Conservation (phyloP, 495 filamentous ascomycete genomes). For the Annulohypoxylon stygium region DNA sequence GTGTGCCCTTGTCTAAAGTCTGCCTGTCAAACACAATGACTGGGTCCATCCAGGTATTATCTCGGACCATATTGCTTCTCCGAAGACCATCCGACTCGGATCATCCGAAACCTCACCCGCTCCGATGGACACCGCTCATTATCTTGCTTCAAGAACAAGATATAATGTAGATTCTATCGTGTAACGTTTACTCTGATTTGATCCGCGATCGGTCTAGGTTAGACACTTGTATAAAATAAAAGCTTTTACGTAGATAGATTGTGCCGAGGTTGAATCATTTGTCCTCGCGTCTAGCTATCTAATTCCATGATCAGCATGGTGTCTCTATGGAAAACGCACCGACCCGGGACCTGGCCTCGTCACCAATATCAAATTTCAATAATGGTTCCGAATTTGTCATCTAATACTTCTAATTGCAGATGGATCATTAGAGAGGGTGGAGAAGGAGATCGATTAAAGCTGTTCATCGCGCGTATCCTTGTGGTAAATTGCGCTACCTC, state of each 20-base stretch:
- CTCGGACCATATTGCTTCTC: not conserved
- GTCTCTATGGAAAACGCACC: too few relatives aligned
- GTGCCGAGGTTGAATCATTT: not conserved
- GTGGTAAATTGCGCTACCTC: not conserved
- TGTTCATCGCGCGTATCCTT: not conserved
- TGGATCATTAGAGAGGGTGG: too few relatives aligned
- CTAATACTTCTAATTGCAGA: too few relatives aligned
- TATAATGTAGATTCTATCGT: not conserved
- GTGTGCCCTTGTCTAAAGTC: not conserved
- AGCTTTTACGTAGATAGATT: not conserved
- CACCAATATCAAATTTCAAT: too few relatives aligned
- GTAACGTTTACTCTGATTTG: not conserved
- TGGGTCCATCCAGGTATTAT: not conserved
- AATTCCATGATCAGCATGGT: not conserved
- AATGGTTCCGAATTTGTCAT: too few relatives aligned
- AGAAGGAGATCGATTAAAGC: not conserved
- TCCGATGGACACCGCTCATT: not conserved
- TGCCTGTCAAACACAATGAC: not conserved
- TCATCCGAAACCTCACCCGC: slow-evolving; percentile 1
- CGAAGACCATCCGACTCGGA: not conserved
- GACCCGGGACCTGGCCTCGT: too few relatives aligned
- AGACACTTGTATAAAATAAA: not conserved
- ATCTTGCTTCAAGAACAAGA: not conserved
- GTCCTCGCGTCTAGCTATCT: not conserved
- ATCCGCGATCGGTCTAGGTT: not conserved